Evolutionary conservation across 129 eudicot species (phyloP).

Genomic region (Silybum marianum): DNA sequence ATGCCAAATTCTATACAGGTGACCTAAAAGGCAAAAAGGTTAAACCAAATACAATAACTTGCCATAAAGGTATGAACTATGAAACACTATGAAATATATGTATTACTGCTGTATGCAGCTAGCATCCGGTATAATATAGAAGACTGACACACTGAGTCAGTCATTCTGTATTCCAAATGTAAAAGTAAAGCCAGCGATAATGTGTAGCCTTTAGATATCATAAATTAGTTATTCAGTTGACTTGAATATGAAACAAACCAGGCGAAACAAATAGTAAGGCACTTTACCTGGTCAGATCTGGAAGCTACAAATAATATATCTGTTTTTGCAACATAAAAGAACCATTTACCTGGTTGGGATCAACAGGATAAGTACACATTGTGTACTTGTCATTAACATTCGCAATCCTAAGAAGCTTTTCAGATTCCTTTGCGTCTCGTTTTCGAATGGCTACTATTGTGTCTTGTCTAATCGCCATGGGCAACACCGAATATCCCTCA

Average conservation of each 20-base stretch:
- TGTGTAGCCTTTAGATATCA: neutral
- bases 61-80: neutral
- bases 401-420: conserved; percentile 69
- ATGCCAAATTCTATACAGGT: neutral
- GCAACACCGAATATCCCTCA: conserved; percentile 97
- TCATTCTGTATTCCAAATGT: neutral
- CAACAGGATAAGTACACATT: conserved; percentile 84
- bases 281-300: neutral
- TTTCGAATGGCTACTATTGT: conserved; percentile 89
- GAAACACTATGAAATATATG: neutral
- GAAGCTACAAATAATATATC: neutral
- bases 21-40: neutral
- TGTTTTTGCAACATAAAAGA: conserved; percentile 15
- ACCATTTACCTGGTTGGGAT: conserved; percentile 73
- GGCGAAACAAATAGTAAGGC: neutral
- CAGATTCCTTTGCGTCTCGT: conserved; percentile 46
- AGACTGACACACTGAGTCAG: neutral
- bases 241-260: neutral
- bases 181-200: conserved; percentile 1
- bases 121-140: neutral
- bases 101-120: neutral
- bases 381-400: conserved; percentile 87
- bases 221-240: neutral
- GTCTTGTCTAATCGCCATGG: conserved; percentile 98
- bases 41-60: neutral